A percentile compares a stretch with the other conserved stretches of the same genome.
phyloP scores from a whole-genome alignment of 1,139 yeast species.

The Trichomonascaceae sp. region DNA sequence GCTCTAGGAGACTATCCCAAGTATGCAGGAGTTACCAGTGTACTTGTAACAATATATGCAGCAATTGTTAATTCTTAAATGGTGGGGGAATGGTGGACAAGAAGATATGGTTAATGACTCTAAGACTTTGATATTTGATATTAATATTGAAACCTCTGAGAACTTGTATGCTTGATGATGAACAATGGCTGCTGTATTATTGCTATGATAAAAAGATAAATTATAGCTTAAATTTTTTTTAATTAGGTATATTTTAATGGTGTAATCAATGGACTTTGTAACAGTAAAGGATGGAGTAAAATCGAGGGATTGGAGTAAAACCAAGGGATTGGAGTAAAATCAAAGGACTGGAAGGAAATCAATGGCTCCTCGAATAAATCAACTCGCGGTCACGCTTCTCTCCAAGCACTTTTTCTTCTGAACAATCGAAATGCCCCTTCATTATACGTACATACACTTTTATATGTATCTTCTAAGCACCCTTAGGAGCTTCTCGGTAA shows the following conservation, averaged over 20 bases:
- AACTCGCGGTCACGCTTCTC: no score
- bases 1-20: slow-evolving; percentile 34
- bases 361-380: no score
- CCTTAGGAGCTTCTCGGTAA: slow-evolving; percentile 95
- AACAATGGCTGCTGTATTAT: neutral
- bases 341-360: neutral
- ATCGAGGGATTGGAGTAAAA: no score
- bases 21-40: slow-evolving; percentile 27
- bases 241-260: neutral
- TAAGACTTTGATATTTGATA: neutral
- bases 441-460: neutral
- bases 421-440: neutral
- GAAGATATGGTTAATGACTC: neutral
- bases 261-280: neutral
- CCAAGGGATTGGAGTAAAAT: no score
- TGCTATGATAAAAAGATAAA: neutral
- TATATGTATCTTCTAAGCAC: slow-evolving; percentile 12
- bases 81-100: neutral
- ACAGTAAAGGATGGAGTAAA: no score
- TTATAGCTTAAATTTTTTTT: neutral
- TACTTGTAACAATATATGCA: slow-evolving; percentile 32
- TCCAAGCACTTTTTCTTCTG: no score
- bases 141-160: neutral
- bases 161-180: neutral
- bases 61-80: neutral